Conservation (phyloP, 768 basidiomycete species). For the Holtermannia corniformis region DNA sequence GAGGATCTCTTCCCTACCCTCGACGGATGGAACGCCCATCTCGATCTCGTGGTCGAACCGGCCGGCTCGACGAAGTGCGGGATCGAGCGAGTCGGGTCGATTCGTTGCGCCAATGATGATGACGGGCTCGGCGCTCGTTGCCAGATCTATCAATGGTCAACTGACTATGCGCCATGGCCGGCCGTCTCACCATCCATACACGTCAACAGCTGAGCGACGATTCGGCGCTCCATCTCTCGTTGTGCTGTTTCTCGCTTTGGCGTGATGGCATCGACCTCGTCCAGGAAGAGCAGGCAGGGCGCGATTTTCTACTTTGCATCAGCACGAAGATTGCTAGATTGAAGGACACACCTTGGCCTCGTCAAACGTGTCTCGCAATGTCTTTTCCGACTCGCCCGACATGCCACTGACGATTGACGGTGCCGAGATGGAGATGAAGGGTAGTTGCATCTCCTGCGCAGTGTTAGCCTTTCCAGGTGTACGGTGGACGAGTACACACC, state of each 20-base stretch:
- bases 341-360: constrained; percentile 71
- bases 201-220: constrained; percentile 93
- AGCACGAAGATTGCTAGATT: background rate
- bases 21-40: constrained; percentile 92
- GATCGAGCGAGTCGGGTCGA: constrained; percentile 85
- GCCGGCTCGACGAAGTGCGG: constrained; percentile 84
- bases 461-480: background rate
- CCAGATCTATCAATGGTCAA: constrained; percentile 69
- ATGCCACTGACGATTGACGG: constrained; percentile 95
- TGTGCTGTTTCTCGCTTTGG: constrained; percentile 97
- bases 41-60: constrained; percentile 96
- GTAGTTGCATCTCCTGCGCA: constrained; percentile 73
- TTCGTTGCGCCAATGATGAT: constrained; percentile 96
- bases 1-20: constrained; percentile 78
- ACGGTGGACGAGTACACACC: constrained; percentile 51
- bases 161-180: background rate
- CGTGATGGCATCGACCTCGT: constrained; percentile 96
- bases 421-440: constrained; percentile 89
- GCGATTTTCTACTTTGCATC: constrained; percentile 58
- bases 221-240: constrained; percentile 93
- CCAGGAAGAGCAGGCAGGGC: constrained; percentile 88
- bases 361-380: constrained; percentile 87
- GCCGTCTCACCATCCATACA: constrained; percentile 91
- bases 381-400: constrained; percentile 98
- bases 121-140: constrained; percentile 81